Evolutionary conservation across 768 basidiomycete genomes (phyloP).

Genomic region (Lanmaoa pseudosensibilis): DNA sequence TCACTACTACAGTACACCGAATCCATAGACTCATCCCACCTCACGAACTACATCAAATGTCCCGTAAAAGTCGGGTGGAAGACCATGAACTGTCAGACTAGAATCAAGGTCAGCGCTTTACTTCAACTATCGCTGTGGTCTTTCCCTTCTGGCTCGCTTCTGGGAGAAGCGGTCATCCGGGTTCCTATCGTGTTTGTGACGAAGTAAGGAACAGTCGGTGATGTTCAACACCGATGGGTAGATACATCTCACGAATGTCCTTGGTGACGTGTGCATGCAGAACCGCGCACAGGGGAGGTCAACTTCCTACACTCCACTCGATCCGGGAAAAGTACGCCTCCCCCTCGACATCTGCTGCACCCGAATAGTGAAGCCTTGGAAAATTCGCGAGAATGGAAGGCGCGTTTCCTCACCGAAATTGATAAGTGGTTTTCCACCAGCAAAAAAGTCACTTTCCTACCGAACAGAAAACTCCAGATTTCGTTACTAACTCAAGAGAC

Average conservation of each 20-base stretch:
- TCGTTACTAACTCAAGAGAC: background rate
- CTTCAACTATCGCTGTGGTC: background rate
- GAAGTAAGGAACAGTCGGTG: background rate
- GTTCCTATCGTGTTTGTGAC: background rate
- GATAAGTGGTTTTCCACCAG: background rate
- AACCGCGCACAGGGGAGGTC: background rate
- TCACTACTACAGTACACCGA: background rate
- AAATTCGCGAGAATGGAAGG: background rate
- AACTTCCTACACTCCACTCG: background rate
- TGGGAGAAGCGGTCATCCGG: background rate
- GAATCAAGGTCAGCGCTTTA: background rate
- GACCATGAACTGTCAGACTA: background rate
- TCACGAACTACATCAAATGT: slow-evolving; percentile 2
- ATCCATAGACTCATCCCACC: slow-evolving; percentile 9
- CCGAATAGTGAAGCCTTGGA: background rate
- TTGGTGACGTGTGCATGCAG: background rate
- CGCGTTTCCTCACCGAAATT: background rate
- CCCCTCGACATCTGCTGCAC: background rate
- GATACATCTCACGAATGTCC: background rate
- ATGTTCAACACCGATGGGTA: background rate
- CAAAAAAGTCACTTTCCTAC: background rate
- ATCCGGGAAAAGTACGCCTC: background rate
- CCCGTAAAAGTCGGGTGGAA: background rate
- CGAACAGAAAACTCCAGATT: background rate
- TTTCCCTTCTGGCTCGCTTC: background rate